These are phyloP conservation scores for Tetrapisispora pingtungensis DNA, from an alignment of 805 yeast genomes.

Conservation along the genomic window DNA sequence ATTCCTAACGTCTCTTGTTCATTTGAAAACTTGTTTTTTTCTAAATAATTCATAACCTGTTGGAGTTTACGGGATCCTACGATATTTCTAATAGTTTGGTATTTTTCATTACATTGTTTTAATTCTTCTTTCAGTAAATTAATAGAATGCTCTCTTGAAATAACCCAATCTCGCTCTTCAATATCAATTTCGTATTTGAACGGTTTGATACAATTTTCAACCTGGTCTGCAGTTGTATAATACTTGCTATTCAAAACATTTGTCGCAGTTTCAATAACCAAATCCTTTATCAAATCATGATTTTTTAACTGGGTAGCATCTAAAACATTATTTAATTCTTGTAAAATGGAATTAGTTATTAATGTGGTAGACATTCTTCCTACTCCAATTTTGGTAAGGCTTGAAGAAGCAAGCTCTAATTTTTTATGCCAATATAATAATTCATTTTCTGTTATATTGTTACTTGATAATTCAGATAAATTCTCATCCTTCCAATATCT, in stretches of 20 bases:
- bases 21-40: slow-evolving; percentile 20
- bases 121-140: slow-evolving; percentile 72
- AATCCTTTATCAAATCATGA: slow-evolving; percentile 78
- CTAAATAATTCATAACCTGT: slow-evolving; percentile 70
- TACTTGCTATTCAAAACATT: slow-evolving; percentile 68
- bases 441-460: slow-evolving; percentile 40
- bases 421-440: slow-evolving; percentile 78
- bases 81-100: slow-evolving; percentile 46
- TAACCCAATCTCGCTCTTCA: slow-evolving; percentile 88
- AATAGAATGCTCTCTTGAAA: slow-evolving; percentile 70
- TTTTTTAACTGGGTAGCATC: slow-evolving; percentile 65
- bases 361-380: slow-evolving; percentile 83
- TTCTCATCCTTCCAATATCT: slow-evolving; percentile 76
- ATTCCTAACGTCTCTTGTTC: slow-evolving; percentile 74
- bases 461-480: slow-evolving; percentile 37
- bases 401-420: slow-evolving; percentile 72
- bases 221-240: slow-evolving; percentile 94
- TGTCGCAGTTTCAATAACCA: slow-evolving; percentile 77
- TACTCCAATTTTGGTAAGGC: slow-evolving; percentile 83
- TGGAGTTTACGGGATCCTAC: slow-evolving; percentile 77
- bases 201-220: slow-evolving; percentile 96
- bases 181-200: slow-evolving; percentile 94
- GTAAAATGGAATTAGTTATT: slow-evolving; percentile 67
- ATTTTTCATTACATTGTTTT: slow-evolving; percentile 65
- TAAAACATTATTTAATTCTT: slow-evolving; percentile 67